Base-by-base conservation (phyloP, 208 protist genomes). In the Hexamita inflata region DNA sequence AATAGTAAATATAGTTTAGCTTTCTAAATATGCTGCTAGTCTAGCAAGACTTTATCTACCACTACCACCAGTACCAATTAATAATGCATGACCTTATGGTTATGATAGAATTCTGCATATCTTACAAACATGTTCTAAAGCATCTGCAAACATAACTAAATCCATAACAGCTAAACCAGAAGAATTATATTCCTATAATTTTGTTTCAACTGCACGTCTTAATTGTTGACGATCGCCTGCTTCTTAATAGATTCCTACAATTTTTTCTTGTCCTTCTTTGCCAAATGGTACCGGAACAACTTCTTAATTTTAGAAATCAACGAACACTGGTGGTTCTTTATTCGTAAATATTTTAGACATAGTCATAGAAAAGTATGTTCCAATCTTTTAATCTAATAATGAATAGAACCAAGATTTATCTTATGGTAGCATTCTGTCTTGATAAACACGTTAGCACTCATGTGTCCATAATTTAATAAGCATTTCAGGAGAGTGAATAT, bases 61-160 rank as follows among this genome's bases (percentile, higher is more conserved):
- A 74, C 89, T 94, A 66, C 95, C 95, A 58, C 94, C 94, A 28
- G 97, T 87, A 60, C 78, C 95, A 19, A 98, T 88, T 1, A 98
- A 84, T 60, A 98, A 84, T 15, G 91, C 91, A 82, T 98, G 93
- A 60, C 94, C 94, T 30, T 88, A 86, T n/a, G 92, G 93, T 81
- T 92, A 88, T 15, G 88, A 87, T 67, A 98, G 88, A 67, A 98
- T 91, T 73, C 95, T 86, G 75, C 90, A 86, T 76, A 98, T 95
- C 57, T 93, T 88, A 79, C 89, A 94, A 0, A 97, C 73, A 79
- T 98, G 94, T 75, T 93, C 86, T 30, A 98, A 88, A 0, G 94
- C 94, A 78, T 98, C 94, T 15, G 88, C 86, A 83, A 98, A 98
- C 67, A 98, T 90, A 62, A 98, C 94, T 24, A 98, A 86, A 73